Base-by-base conservation (phyloP, 345 rosid genomes). In the Camelina neglecta region DNA sequence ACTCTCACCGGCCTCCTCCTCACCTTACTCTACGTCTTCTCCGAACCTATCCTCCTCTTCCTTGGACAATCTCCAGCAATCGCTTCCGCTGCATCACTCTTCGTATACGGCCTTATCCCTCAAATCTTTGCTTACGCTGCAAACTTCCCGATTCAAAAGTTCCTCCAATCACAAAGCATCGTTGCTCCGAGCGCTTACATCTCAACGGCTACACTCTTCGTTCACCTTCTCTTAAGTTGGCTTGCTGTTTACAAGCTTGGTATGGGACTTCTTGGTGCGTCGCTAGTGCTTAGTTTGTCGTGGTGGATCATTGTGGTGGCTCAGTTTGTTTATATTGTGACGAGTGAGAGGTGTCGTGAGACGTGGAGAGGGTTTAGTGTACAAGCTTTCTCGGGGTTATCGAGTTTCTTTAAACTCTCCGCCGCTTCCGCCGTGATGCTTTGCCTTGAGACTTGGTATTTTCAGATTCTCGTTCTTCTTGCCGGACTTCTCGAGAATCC, bases 371-470 rank as follows among this genome's bases (percentile, higher is more conserved):
- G 92, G 1, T 83, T 88, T 29, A 81, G 77, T 18, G 21, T 61
- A 11, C 68, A 83, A 44, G 92, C 92, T 3, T 88, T 88, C 65
- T 60, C 72, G 1, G 88, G 88, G 9, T 49, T 86, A 48, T 24
- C 70, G 58, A 71, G 57, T 31, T 88, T 86, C 71, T 83, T 84
- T 60, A 81, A 82, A 80, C 84, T 88, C 45, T 84, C 90, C 24
- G 88, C 84, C 11, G 84, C 90, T 5, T 88, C 92, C 1, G 90
- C 88, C 36, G 85, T 88, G 49, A 88, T 88, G 92, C 79, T 86
- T 57, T 84, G 86, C 69, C 83, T 88, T 16, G 92, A 88, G 82
- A 69, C 84, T 31, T 83, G 90, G 90, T 86, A 88, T 55, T 83
- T 83, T 68, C 88, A 88, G 79, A 68, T 86, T 8, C 79, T 86